A percentile compares a stretch with the other conserved stretches of the same genome.
phyloP scores from a whole-genome alignment of 2,329 filamentous ascomycete genomes.

The Cercospora nicotianae region DNA sequence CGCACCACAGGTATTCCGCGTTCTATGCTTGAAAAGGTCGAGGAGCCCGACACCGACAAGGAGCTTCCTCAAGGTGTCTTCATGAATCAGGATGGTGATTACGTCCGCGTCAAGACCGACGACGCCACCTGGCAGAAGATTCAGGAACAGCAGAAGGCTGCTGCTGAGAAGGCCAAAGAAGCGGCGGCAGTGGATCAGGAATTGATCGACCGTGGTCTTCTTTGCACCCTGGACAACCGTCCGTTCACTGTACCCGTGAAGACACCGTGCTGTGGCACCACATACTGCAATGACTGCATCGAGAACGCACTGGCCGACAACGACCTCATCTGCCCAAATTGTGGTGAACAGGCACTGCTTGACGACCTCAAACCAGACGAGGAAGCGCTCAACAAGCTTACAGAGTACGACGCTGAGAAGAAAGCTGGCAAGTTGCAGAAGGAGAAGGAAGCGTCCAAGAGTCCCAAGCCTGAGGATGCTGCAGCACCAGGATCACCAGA shows the following conservation, averaged over 20 bases:
- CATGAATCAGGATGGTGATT: conserved; percentile 97
- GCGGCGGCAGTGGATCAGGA: conserved; percentile 79
- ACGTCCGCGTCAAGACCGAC: conserved; percentile 93
- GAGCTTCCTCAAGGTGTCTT: conserved; percentile 88
- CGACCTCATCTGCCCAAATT: conserved; percentile 93
- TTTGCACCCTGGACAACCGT: conserved; percentile 95
- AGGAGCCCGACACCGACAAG: conserved; percentile 73
- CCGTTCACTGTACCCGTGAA: conserved; percentile 99
- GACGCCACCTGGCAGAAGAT: conserved; percentile 96
- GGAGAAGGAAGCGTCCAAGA: conserved; percentile 44
- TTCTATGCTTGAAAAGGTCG: conserved; percentile 92
- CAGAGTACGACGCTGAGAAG: conserved; percentile 65
- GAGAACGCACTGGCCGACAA: conserved; percentile 97
- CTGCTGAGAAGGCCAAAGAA: conserved; percentile 73
- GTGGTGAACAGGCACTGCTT: conserved; percentile 86
- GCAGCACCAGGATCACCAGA: conserved; percentile 30
- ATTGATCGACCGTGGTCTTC: conserved; percentile 80
- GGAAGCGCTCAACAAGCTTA: conserved; percentile 83
- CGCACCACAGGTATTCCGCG: conserved; percentile 94
- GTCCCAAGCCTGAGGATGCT: conserved; percentile 26
- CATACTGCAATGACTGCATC: conserved; percentile 99
- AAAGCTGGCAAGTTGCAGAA: conserved; percentile 48
- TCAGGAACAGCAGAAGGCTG: conserved; percentile 88
- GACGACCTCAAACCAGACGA: conserved; percentile 85
- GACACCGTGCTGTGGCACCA: conserved; percentile 97